These are phyloP conservation scores for Dispira parvispora DNA, from an alignment of 192 early-diverging fungal species.

Conservation along the genomic window DNA sequence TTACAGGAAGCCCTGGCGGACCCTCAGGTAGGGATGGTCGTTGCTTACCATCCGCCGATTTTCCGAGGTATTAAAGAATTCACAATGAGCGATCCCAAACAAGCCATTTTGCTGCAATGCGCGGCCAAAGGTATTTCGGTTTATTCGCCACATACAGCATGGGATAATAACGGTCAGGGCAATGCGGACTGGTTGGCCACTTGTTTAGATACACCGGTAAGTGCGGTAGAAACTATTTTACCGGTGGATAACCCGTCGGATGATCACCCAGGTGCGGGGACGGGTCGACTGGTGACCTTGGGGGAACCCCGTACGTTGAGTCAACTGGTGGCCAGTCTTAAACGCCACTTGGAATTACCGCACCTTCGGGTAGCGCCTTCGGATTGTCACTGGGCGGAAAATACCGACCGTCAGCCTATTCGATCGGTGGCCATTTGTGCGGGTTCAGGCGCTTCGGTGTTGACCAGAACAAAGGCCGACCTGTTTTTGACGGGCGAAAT, in stretches of 20 bases:
- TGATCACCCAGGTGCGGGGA: constrained; percentile 36
- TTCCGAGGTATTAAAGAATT: constrained; percentile 71
- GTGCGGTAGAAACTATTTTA: constrained; percentile 14
- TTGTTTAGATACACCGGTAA: constrained; percentile 29
- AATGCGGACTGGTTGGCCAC: constrained; percentile 84
- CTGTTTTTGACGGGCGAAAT: constrained; percentile 89
- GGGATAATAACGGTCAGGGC: constrained; percentile 63
- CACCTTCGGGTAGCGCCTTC: constrained; percentile 20
- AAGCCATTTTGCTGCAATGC: constrained; percentile 61
- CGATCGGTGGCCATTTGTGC: constrained; percentile 79
- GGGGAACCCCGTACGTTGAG: constrained; percentile 30
- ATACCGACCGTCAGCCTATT: constrained; percentile 25
- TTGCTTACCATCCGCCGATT: constrained; percentile 89
- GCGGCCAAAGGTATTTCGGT: constrained; percentile 75
- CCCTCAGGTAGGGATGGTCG: constrained; percentile 63
- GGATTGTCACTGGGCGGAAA: background rate
- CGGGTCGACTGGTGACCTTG: constrained; percentile 45
- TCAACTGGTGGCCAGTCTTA: constrained; percentile 39
- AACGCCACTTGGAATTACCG: constrained; percentile 40
- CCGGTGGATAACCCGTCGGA: background rate
- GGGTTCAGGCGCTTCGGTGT: constrained; percentile 61
- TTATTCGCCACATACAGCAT: constrained; percentile 80
- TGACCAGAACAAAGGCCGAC: constrained; percentile 43
- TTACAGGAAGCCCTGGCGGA: constrained; percentile 60
- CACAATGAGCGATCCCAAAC: constrained; percentile 54